Evolutionary conservation across 2,329 filamentous ascomycete genomes (phyloP), one percentile per base, ranked within the genome.

Genomic region (Epicoccum sorghinum): DNA sequence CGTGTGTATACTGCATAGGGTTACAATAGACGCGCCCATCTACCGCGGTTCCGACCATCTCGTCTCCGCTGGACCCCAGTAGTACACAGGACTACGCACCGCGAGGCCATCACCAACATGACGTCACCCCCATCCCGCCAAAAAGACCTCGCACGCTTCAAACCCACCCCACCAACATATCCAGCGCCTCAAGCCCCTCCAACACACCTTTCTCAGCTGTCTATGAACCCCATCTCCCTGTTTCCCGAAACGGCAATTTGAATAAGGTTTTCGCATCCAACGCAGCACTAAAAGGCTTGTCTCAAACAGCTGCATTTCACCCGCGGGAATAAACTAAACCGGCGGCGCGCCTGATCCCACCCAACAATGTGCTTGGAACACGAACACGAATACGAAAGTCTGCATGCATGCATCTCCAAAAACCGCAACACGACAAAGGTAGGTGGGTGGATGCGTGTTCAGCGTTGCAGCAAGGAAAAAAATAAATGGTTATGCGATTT

Each of bases 241-340:
- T 30, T 55, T 50, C 52, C 52, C n/a, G 24, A 50, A 55, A 18
- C 23, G 63, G 67, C 53, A 67, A 49, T 43, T 52, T 6, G 48
- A 62, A 61, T 67, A 68, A 69, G 59, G 67, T 66, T 69, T 69
- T 38, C 18, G 56, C 53, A 53, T 72, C 36, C 64, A 67, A 65
- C 60, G 55, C 62, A 33, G 67, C 65, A 66, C 69, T 70, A 70
- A 70, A 70, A 70, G 60, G 67, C 67, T 70, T 70, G 66, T 69
- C 65, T 70, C 41, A 37, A 12, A 32, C 18, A 4, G n/a, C 5
- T 18, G 35, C 7, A 10, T 24, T 22, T 42, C 27, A 37, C 24
- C 38, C 44, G 40, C 51, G 51, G 51, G 23, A 45, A 49, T 48
- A 54, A n/a, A 2, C 1, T 18, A 18, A 18, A 18, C 18, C 18